These are phyloP conservation scores for Tolypocladium pustulatum DNA, from an alignment of 2,329 filamentous ascomycete species.

Conservation along the genomic window DNA sequence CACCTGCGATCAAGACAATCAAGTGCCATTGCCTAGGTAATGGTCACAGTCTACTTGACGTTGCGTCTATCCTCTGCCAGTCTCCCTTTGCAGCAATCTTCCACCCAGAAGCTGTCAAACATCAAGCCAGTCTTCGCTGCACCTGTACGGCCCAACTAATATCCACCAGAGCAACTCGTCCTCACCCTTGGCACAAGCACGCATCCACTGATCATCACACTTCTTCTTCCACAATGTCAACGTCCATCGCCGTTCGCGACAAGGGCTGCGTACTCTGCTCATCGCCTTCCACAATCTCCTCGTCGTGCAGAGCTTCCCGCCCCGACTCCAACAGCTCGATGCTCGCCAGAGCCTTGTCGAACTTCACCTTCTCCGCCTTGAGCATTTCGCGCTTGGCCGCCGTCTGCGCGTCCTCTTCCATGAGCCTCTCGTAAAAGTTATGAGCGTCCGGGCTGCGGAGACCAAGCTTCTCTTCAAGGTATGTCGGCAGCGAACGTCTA, in stretches of 20 bases:
- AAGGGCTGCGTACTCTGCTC: slow-evolving; percentile 2
- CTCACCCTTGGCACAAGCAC: neutral
- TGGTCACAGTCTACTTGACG: neutral
- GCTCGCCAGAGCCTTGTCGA: slow-evolving; percentile 33
- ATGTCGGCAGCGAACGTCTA: slow-evolving; percentile 24
- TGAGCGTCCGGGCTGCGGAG: slow-evolving; percentile 19
- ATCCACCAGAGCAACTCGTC: neutral
- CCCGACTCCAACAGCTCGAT: slow-evolving; percentile 31
- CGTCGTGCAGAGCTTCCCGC: slow-evolving; percentile 7
- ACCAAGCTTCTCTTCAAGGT: slow-evolving; percentile 34
- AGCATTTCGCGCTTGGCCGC: slow-evolving; percentile 29
- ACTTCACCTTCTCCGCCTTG: slow-evolving; percentile 33
- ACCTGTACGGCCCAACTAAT: neutral
- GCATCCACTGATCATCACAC: neutral
- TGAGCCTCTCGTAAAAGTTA: slow-evolving; percentile 28
- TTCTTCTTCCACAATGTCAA: slow-evolving; percentile 2
- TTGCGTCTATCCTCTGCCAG: neutral
- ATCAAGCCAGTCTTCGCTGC: neutral
- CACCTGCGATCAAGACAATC: neutral
- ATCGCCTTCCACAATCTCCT: slow-evolving; percentile 3
- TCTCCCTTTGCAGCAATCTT: neutral
- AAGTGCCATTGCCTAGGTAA: too few species aligned
- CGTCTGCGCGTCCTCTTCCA: slow-evolving; percentile 37
- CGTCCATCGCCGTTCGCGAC: slow-evolving; percentile 10
- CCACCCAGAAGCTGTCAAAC: too few species aligned